Base-by-base conservation (phyloP, 1,284 basidiomycete species). In the Trichosporon faecale region DNA sequence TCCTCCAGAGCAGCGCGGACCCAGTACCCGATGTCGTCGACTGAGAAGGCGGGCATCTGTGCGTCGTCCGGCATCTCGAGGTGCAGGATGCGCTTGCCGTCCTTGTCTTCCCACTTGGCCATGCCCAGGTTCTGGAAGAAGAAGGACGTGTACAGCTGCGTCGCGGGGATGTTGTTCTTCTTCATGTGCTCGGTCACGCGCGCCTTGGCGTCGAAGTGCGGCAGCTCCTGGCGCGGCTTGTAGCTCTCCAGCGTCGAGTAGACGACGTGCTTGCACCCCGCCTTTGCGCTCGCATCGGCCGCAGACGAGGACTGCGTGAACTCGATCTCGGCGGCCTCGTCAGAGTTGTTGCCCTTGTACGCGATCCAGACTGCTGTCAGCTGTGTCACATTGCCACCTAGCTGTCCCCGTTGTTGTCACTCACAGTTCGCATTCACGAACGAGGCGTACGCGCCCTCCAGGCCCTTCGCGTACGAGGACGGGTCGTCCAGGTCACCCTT, bases 161-260 rank as follows among this genome's bases (percentile, higher is more conserved):
- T 76, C 16, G 68, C 67, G 37, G 76, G 76, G 9, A 77, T 31
- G 25, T 63, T 66, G 25, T 57, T 65, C 29, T 68, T 37, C 70
- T 71, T 74, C 49, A 80, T 73, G 70, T 79, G 74, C 29, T 71
- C 66, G 52, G 73, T 73, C 8, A 80, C 76, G 70, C 65, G 14
- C 27, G 76, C 75, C 70, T 80, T 82, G 64, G 77, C 72, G 49
- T 76, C 75, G 52, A 71, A 77, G 44, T 79, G 78, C 18, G 75
- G 72, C 14, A 74, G 68, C 21, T 73, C 40, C 52, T 68, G 65
- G 18, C 66, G 66, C 29, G 63, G 68, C 12, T 70, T 65, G 49
- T 72, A 71, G 21, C 70, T 65, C 64, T 79, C 76, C 66, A 80
- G 74, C 7, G 71, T 67, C 37, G 74, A 75, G 55, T 70, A 73